Percentiles rank a stretch among this genome's conserved stretches.
Conservation (phyloP, 176 grass and related monocot species). For the Alopecurus myosuroides region DNA sequence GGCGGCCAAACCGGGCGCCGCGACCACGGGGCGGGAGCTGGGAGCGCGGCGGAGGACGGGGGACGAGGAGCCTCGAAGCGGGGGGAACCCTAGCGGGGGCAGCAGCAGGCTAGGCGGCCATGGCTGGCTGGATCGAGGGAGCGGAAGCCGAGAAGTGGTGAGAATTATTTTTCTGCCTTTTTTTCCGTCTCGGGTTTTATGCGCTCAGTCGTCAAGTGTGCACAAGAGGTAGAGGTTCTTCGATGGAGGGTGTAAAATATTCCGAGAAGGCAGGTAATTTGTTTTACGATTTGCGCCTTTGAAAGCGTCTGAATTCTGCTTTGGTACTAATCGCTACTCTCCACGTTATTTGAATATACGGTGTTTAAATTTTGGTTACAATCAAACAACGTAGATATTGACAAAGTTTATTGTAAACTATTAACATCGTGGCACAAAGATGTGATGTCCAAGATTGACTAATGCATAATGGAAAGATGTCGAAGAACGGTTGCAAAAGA, state of each 20-base stretch:
- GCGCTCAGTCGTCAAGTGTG: background rate
- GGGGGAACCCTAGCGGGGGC: slow-evolving; percentile 32
- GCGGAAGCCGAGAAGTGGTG: slow-evolving; percentile 9
- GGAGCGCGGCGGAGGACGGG: background rate
- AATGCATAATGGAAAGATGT: too few relatives aligned
- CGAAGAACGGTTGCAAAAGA: too few relatives aligned
- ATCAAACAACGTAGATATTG: too few relatives aligned
- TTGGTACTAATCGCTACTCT: too few relatives aligned
- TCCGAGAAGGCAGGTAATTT: background rate
- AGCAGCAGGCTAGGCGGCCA: slow-evolving; percentile 17
- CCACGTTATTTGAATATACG: too few relatives aligned
- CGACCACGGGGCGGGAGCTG: background rate
- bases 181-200: slow-evolving; percentile 12
- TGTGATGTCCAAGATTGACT: too few relatives aligned
- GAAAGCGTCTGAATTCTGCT: background rate
- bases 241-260: slow-evolving; percentile 1
- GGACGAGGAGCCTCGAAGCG: background rate
- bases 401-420: too few relatives aligned
- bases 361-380: too few relatives aligned
- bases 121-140: slow-evolving; percentile 49
- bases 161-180: background rate
- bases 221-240: background rate
- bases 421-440: too few relatives aligned
- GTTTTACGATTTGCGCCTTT: background rate
- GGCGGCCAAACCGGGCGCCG: slow-evolving; percentile 15